Conservation (phyloP, 2,329 filamentous ascomycete species). For the Aspergillus sp. region DNA sequence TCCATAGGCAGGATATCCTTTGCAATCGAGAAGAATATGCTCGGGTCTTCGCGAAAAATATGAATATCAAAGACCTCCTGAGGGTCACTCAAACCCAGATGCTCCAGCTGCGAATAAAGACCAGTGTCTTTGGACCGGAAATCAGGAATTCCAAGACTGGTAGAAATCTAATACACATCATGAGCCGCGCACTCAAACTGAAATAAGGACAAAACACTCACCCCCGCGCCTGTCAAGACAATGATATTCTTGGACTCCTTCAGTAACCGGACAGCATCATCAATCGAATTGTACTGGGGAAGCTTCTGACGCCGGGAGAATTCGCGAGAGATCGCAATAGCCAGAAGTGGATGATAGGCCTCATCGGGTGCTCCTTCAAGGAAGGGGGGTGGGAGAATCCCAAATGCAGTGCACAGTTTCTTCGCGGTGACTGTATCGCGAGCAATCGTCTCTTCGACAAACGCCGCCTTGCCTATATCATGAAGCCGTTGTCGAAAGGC, state of each 20-base stretch:
- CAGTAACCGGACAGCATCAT: slow-evolving; percentile 79
- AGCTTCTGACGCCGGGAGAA: slow-evolving; percentile 78
- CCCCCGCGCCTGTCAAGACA: slow-evolving; percentile 86
- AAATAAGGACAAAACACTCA: slow-evolving; percentile 23
- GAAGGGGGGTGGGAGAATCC: slow-evolving; percentile 67
- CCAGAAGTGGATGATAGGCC: slow-evolving; percentile 69
- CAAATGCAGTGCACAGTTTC: slow-evolving; percentile 83
- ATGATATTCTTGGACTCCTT: slow-evolving; percentile 75
- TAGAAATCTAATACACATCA: slow-evolving; percentile 62
- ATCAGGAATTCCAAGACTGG: slow-evolving; percentile 92
- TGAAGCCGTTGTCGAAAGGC: slow-evolving; percentile 67
- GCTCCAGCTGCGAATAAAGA: slow-evolving; percentile 78
- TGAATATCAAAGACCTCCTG: slow-evolving; percentile 94
- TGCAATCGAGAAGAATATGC: slow-evolving; percentile 85
- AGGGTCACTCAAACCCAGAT: slow-evolving; percentile 74
- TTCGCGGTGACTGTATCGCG: slow-evolving; percentile 67
- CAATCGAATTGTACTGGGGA: slow-evolving; percentile 72
- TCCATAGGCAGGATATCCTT: slow-evolving; percentile 82
- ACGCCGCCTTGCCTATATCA: slow-evolving; percentile 70
- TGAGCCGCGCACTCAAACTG: slow-evolving; percentile 2
- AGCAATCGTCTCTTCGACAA: slow-evolving; percentile 68
- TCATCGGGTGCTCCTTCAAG: slow-evolving; percentile 70
- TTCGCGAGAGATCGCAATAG: slow-evolving; percentile 73
- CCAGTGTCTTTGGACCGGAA: slow-evolving; percentile 92
- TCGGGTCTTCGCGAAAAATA: slow-evolving; percentile 79